Base-by-base conservation (phyloP, 140 eudicot species). In the Anethum foeniculum region DNA sequence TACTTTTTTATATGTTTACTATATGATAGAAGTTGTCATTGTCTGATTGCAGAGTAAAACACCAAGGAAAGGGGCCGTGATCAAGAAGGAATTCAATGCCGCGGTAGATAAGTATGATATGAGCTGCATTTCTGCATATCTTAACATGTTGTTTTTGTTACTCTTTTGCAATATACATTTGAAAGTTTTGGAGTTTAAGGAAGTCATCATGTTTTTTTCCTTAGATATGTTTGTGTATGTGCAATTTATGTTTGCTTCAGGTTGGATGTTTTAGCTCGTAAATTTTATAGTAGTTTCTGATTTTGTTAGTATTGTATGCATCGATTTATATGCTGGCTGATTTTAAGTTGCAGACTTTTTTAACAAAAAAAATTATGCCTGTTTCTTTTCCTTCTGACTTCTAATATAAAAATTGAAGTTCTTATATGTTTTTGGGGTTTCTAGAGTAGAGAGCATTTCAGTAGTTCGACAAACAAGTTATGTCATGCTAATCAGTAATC, bases 61-160 rank as follows among this genome's bases (percentile, higher is more conserved):
- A 67, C 99, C 99, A 8, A 88, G 97, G 87, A 96, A 93, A 74
- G 98, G 94, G 73, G 97, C 94, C 23, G 88, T 96, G 34, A 84
- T 91, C 81, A 87, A 87, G 91, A 89, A 90, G 83, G 77, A 88
- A 51, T 73, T 96, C 78, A 96, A 96, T 84, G 99, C 91, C 41
- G 87, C 93, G 32, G 96, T 84, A 71, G 96, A 93, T 88, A 96
- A 97, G 98, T 93, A 82, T 54, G 85, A 73, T 84, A 54, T 15
- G 58, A 39, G 16, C 64, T 52, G 16, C 67, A 34, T 23, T 47
- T 38, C 64, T 52, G 16, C 67, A 34, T 23, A 56, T 38, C 30
- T 47, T 44, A 8, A 13, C 23, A n/a, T 65, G n/a, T 62, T 71
- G 19, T 28, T 32, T 81, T 68, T 77, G 2, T 48, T 3, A 21